Evolutionary conservation across 805 yeast genomes (phyloP), one percentile per base, ranked within the genome.

Genomic region (Naumovozyma dairenensis): DNA sequence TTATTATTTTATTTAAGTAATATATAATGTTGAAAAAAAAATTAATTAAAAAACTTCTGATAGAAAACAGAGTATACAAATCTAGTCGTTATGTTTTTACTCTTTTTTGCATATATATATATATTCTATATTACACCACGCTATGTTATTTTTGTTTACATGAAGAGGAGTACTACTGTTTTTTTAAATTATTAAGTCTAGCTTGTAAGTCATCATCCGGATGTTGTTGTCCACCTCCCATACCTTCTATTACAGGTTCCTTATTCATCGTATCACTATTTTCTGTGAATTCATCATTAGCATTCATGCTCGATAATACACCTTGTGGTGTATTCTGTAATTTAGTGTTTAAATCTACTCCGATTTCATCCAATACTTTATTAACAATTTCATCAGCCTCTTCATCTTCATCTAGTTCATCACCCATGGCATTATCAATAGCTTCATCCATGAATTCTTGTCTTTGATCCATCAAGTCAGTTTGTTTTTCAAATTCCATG

Each of bases 401-500:
- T 44, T 80, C 92, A 42, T 81, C 94, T 40, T 82, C 93, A 44
- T 77, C 81, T 37, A 83, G 75, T 49, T 84, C 96, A 51, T 80
- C 85, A 49, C 79, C 85, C 92, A 92, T 85, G 14, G 92, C 82
- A 56, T 89, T 96, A 54, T 92, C 99, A 48, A 92, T 80, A 14
- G 96, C 93, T 55, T 92, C 98, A 55, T 92, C 98, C 81, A 92
- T 92, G 74, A 93, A 84, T 57, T 93, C 99, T 59, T 93, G 97
- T 51, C 94, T 79, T 62, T 92, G 98, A 58, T 89, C 96, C 97
- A 92, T 92, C 48, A 93, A 65, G 54, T 93, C 98, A 59, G 82
- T 84, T 52, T 89, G 94, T 49, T 74, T 77, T 51, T 92, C 94
- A 58, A 92, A 92, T 49, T 92, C 97, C 81, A 84, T 87, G 2